Conservation (phyloP, 768 basidiomycete genomes). For the Hypholoma fasciculare region DNA sequence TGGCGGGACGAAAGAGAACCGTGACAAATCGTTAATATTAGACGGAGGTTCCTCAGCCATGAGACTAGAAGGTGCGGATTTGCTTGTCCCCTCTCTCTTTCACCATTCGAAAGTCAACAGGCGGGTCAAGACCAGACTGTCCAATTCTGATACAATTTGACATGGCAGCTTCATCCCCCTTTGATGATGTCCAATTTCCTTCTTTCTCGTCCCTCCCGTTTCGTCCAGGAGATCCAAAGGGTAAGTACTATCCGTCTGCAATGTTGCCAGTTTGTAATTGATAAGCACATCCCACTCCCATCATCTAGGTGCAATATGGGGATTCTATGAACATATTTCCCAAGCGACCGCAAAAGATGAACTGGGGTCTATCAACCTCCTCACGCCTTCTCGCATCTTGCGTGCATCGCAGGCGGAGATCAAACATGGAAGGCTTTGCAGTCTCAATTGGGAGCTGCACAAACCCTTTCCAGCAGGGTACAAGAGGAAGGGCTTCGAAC, state of each 20-base stretch:
- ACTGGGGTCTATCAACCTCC: constrained; percentile 22
- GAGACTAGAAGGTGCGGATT: background rate
- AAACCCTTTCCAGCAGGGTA: constrained; percentile 19
- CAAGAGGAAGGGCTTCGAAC: constrained; percentile 18
- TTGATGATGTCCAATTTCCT: constrained; percentile 21
- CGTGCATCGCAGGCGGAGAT: constrained; percentile 20
- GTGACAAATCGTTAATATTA: background rate
- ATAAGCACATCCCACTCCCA: background rate
- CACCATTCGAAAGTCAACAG: background rate
- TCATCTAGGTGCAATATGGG: constrained; percentile 22
- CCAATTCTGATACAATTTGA: background rate
- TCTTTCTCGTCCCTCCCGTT: constrained; percentile 19
- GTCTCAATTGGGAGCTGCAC: constrained; percentile 24
- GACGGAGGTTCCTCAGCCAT: background rate
- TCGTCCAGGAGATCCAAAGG: constrained; percentile 19
- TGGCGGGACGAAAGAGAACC: too few species aligned
- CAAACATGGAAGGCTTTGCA: constrained; percentile 17
- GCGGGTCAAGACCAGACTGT: background rate
- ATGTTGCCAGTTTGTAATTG: background rate
- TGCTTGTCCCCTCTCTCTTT: background rate
- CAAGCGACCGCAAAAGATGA: constrained; percentile 15
- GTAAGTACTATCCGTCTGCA: constrained; percentile 2
- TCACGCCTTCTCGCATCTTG: constrained; percentile 20
- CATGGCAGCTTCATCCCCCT: constrained; percentile 19
- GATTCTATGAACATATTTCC: constrained; percentile 25